phyloP scores from a whole-genome alignment of 2,329 filamentous ascomycete species.

The Lachnellula subtilissima region DNA sequence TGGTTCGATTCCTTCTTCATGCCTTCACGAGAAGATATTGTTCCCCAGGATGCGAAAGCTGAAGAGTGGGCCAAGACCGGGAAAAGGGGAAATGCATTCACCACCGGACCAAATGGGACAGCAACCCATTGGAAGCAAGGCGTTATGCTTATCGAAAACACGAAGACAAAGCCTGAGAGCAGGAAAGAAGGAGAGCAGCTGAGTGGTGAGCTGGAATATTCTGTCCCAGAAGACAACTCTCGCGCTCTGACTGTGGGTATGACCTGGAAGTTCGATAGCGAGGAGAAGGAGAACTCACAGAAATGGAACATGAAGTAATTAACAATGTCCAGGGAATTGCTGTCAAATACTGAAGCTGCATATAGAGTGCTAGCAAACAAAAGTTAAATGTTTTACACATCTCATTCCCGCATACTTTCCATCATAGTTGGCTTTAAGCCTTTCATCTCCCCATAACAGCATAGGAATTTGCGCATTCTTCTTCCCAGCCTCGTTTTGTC shows the following conservation, averaged over 20 bases:
- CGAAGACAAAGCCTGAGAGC: constrained; percentile 40
- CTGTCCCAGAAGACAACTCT: constrained; percentile 64
- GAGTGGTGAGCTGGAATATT: constrained; percentile 64
- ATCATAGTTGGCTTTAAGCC: background rate
- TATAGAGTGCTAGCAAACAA: background rate
- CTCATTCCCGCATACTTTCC: background rate
- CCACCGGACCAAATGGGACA: constrained; percentile 71
- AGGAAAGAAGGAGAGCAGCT: constrained; percentile 54
- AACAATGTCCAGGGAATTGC: background rate
- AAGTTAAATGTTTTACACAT: background rate
- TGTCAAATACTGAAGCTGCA: background rate
- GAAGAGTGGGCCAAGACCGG: constrained; percentile 55
- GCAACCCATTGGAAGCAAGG: constrained; percentile 91
- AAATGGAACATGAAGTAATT: constrained; percentile 32
- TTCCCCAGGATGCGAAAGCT: constrained; percentile 51
- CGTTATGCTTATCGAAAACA: constrained; percentile 61
- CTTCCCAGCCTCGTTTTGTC: constrained; percentile 40
- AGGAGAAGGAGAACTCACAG: constrained; percentile 24
- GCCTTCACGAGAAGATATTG: constrained; percentile 46
- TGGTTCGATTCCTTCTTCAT: constrained; percentile 97
- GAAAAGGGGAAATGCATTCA: constrained; percentile 71
- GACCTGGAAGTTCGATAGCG: constrained; percentile 45
- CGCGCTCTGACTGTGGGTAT: constrained; percentile 62
- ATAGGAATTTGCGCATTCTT: constrained; percentile 33
- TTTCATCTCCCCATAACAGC: constrained; percentile 12